A percentile compares a stretch with the other conserved stretches of the same genome.
Evolutionary conservation across 768 basidiomycete species (phyloP).

Genomic region (Trametes sanguinea): DNA sequence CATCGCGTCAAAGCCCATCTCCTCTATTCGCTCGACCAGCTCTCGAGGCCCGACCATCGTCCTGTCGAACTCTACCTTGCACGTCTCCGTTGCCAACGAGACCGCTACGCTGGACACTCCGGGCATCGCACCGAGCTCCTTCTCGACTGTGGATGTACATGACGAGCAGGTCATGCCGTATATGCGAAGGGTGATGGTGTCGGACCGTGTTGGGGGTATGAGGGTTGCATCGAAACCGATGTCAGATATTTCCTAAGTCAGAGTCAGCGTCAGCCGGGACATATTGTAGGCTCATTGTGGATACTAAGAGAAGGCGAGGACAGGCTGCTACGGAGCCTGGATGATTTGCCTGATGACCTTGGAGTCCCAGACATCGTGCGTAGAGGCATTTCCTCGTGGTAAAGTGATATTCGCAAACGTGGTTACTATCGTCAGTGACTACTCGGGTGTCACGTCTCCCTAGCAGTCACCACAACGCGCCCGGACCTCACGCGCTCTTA

Average conservation of each 20-base stretch:
- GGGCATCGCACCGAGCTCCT: conserved; percentile 64
- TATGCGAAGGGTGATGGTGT: conserved; percentile 73
- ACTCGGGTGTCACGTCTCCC: no score
- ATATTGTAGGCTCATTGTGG: not conserved
- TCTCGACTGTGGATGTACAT: conserved; percentile 77
- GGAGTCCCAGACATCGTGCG: no score
- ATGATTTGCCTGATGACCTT: no score
- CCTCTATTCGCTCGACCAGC: conserved; percentile 84
- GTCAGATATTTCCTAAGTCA: conserved; percentile 81
- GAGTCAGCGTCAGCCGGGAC: not conserved
- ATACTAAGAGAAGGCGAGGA: no score
- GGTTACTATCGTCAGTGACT: no score
- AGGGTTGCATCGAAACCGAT: conserved; percentile 88
- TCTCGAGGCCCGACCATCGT: conserved; percentile 76
- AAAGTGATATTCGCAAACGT: no score
- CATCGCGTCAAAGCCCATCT: conserved; percentile 90
- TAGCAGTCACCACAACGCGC: no score
- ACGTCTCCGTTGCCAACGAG: conserved; percentile 74
- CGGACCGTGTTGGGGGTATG: conserved; percentile 64
- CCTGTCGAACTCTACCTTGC: conserved; percentile 76
- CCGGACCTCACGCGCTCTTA: no score
- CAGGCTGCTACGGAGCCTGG: no score
- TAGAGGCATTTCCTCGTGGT: no score
- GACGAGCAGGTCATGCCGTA: conserved; percentile 92
- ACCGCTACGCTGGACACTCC: conserved; percentile 75